These are phyloP conservation scores for Oldenlandia corymbosa DNA, from an alignment of 257 asterid species.

Conservation along the genomic window DNA sequence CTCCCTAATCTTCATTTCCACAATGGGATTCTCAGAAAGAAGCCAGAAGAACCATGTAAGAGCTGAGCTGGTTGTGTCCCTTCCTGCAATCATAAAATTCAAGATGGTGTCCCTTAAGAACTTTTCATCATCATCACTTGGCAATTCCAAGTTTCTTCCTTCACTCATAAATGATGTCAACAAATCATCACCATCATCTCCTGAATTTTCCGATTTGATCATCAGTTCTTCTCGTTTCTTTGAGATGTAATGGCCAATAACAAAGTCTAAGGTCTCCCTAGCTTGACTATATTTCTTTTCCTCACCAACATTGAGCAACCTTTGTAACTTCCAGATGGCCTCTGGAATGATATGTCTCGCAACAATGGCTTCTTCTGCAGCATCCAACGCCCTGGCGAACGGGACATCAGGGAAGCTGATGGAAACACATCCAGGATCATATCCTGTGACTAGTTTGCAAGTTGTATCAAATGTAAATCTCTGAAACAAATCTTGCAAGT, in stretches of 20 bases:
- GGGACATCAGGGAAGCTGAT: slow-evolving; percentile 44
- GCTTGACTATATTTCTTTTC: slow-evolving; percentile 37
- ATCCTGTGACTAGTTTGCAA: slow-evolving; percentile 44
- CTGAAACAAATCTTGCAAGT: slow-evolving; percentile 60
- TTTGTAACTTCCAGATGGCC: slow-evolving; percentile 46
- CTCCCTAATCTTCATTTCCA: slow-evolving; percentile 39
- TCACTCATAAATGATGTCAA: slow-evolving; percentile 43
- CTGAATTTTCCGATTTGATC: background rate
- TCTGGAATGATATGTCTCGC: slow-evolving; percentile 47
- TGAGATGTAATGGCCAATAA: slow-evolving; percentile 31
- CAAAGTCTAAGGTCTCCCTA: slow-evolving; percentile 33
- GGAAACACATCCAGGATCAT: slow-evolving; percentile 53
- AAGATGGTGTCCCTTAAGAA: slow-evolving; percentile 54
- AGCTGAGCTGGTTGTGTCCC: slow-evolving; percentile 64
- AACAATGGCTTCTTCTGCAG: slow-evolving; percentile 50
- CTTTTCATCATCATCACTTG: slow-evolving; percentile 19
- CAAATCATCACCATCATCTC: slow-evolving; percentile 33
- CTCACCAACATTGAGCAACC: slow-evolving; percentile 38
- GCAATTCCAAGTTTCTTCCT: slow-evolving; percentile 14
- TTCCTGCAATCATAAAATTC: slow-evolving; percentile 58
- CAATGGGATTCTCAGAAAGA: slow-evolving; percentile 43
- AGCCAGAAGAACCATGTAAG: slow-evolving; percentile 66
- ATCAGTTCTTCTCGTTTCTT: slow-evolving; percentile 40
- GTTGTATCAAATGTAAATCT: slow-evolving; percentile 56
- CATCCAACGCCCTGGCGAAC: slow-evolving; percentile 52